Evolutionary conservation across 73 alveolate genomes (phyloP).

Genomic region (Tetrahymena malaccensis): DNA sequence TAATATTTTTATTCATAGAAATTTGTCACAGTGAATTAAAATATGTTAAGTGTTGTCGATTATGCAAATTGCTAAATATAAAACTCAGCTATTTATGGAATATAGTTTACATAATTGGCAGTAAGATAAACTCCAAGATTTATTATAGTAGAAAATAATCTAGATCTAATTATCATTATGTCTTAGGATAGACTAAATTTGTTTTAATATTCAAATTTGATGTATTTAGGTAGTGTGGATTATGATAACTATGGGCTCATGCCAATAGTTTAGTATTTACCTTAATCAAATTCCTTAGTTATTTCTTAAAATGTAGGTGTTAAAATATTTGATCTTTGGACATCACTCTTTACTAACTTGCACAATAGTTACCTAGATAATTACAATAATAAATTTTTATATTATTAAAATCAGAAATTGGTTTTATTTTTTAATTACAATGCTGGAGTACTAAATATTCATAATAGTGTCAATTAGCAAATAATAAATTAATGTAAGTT

Average conservation of each 20-base stretch:
- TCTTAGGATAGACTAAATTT: not conserved
- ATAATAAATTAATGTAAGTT: not conserved
- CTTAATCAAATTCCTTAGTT: not conserved
- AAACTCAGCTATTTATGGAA: not conserved
- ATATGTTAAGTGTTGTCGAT: not conserved
- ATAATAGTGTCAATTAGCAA: not conserved
- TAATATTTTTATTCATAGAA: no score
- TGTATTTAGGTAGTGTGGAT: not conserved
- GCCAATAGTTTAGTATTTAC: not conserved
- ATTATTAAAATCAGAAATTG: not conserved
- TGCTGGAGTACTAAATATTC: not conserved
- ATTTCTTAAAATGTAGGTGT: not conserved
- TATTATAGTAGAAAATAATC: not conserved
- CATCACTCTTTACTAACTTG: not conserved
- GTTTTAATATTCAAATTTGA: not conserved
- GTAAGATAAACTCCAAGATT: not conserved
- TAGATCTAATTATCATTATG: not conserved
- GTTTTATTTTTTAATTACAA: not conserved
- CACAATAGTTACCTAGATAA: not conserved
- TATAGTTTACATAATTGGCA: not conserved
- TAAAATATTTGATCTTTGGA: not conserved
- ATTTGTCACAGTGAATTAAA: not conserved
- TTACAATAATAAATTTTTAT: not conserved
- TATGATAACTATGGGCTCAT: not conserved
- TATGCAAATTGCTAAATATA: not conserved